A percentile compares a stretch with the other conserved stretches of the same genome.
Evolutionary conservation across 2,329 filamentous ascomycete species (phyloP).

Genomic region (Exophiala xenobiotica): DNA sequence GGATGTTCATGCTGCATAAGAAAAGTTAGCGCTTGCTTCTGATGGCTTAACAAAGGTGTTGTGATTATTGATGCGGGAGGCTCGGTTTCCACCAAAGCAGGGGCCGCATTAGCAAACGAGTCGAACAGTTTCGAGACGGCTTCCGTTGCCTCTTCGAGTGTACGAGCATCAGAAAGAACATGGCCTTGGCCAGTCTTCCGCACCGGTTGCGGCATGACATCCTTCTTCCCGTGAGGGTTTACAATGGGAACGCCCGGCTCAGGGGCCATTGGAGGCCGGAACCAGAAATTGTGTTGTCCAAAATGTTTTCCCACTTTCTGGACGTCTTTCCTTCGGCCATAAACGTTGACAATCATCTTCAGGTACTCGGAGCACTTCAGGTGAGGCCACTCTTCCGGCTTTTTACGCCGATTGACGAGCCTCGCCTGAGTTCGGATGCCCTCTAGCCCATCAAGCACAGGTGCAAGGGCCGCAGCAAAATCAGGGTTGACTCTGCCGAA

Average conservation of each 20-base stretch:
- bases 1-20: conserved; percentile 76
- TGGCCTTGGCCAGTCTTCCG: conserved; percentile 24
- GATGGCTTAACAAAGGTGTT: conserved; percentile 74
- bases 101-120: conserved; percentile 66
- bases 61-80: conserved; percentile 57
- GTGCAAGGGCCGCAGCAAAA: conserved; percentile 66
- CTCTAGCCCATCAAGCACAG: conserved; percentile 67
- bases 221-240: conserved; percentile 69
- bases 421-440: conserved; percentile 70
- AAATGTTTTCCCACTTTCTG: conserved; percentile 67
- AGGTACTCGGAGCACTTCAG: conserved; percentile 61
- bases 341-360: conserved; percentile 71
- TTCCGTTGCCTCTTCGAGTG: conserved; percentile 79
- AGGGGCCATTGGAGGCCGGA: conserved; percentile 65
- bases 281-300: conserved; percentile 63
- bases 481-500: conserved; percentile 74
- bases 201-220: conserved; percentile 41
- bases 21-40: conserved; percentile 86
- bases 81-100: conserved; percentile 73
- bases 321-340: conserved; percentile 68
- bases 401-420: conserved; percentile 65
- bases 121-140: conserved; percentile 89
- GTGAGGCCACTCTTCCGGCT: conserved; percentile 64
- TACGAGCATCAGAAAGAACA: conserved; percentile 54
- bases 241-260: conserved; percentile 68